These are phyloP conservation scores for Sporothrix sp. DNA, from an alignment of 2,329 filamentous ascomycete species.

Conservation along the genomic window DNA sequence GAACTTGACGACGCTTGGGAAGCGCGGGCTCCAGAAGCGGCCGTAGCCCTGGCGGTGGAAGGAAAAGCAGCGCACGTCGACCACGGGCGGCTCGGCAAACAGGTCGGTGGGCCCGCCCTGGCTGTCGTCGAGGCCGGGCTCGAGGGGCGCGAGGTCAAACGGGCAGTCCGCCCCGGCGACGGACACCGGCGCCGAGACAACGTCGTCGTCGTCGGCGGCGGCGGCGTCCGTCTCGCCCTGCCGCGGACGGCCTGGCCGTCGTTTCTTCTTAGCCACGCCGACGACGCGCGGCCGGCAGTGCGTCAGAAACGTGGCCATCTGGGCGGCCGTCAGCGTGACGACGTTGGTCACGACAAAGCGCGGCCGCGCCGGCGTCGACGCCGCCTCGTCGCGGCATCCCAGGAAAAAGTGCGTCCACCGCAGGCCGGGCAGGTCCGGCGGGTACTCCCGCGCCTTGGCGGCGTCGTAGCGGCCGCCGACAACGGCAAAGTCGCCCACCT, in stretches of 20 bases:
- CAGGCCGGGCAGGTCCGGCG: conserved; percentile 37
- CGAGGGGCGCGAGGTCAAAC: conserved; percentile 36
- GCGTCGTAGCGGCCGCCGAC: conserved; percentile 66
- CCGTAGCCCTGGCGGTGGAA: conserved; percentile 65
- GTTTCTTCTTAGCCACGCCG: conserved; percentile 17
- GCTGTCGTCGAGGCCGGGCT: conserved; percentile 33
- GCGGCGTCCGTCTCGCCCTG: neutral
- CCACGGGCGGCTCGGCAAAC: conserved; percentile 64
- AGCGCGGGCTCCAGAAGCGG: conserved; percentile 64
- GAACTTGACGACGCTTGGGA: conserved; percentile 66
- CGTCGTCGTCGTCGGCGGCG: neutral
- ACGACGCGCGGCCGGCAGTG: conserved; percentile 37
- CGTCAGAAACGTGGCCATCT: conserved; percentile 41
- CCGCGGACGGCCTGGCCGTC: too few relatives aligned
- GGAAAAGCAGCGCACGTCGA: conserved; percentile 70
- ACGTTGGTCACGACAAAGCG: conserved; percentile 58
- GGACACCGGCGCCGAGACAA: too few relatives aligned
- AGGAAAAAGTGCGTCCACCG: conserved; percentile 75
- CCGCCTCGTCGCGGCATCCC: conserved; percentile 44
- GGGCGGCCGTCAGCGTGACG: conserved; percentile 44
- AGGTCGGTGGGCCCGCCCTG: conserved; percentile 36
- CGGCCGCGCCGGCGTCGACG: conserved; percentile 30
- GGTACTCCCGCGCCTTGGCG: conserved; percentile 46
- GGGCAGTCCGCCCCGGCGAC: too few relatives aligned
- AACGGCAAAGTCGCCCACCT: conserved; percentile 73